Base-by-base conservation (phyloP, 2,329 filamentous ascomycete species). In the Falciphora oryzae region DNA sequence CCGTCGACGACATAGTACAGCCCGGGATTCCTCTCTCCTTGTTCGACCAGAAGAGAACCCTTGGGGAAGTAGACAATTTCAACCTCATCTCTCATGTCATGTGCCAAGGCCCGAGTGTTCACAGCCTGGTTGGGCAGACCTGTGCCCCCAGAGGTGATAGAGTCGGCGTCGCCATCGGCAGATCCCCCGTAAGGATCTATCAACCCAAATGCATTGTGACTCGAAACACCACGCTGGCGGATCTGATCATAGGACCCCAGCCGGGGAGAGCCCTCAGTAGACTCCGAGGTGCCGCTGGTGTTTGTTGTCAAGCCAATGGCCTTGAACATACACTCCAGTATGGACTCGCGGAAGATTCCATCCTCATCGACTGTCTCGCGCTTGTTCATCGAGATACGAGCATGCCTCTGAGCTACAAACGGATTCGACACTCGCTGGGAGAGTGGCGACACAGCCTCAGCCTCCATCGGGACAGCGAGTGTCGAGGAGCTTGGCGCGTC, bases 61-160 rank as follows among this genome's bases (percentile, higher is more conserved):
- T 98, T 92, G 0, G 93, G 94, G 69, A 99, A 99, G 78, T 91
- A 98, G 7, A 99, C 95, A 68, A 99, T 97, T 73, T 99, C 95
- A 3, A 98, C 86, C 63, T 99, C 95, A 67, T 96, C 89, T 68
- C 89, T 90, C 77, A 98, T 85, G 67, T 98, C 94, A 65, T 92
- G 87, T 4, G 87, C 85, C 6, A 94, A 78, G 4, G 81, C 77
- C 0, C 86, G 77, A 57, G 86, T 81, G 4, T 86, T 86, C 60
- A 88, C 80, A 0, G 68, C 60, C 14, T 44, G 56, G n/a, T 28
- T 53, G 3, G 44, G 61, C 44, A 53, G 44, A 16, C 32, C 57
- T 0, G 63, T 60, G 7, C 87, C 86, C 4, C 87, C 84, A 1
- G 91, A 94, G 31, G 91, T 87, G 70, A 94, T 80, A 0, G 94